A percentile compares a stretch with the other conserved stretches of the same genome.
phyloP scores from a whole-genome alignment of 805 yeast species.

The Yarrowia hollandica region DNA sequence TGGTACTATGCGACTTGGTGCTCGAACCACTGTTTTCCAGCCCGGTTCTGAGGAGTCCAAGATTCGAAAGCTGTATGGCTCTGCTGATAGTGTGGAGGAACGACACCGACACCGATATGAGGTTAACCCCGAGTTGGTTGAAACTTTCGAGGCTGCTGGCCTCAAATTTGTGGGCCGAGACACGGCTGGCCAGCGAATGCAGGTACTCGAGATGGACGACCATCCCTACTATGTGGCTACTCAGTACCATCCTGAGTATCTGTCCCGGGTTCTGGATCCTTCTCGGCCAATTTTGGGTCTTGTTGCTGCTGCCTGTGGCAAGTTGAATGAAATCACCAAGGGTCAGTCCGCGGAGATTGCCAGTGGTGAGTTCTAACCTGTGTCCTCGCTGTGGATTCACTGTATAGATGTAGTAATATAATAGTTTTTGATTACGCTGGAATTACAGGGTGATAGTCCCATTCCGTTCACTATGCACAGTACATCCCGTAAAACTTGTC shows the following conservation, averaged over 20 bases:
- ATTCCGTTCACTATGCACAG: too few relatives aligned
- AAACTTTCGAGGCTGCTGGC: constrained; percentile 71
- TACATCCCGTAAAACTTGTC: too few relatives aligned
- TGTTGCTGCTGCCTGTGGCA: constrained; percentile 90
- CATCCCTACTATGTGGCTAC: constrained; percentile 94
- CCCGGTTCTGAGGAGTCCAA: constrained; percentile 63
- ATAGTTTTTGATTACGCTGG: neutral
- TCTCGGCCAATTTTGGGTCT: constrained; percentile 95
- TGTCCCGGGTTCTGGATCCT: constrained; percentile 94
- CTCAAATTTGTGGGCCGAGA: constrained; percentile 91
- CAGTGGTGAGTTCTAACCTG: constrained; percentile 29
- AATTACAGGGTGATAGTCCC: too few relatives aligned
- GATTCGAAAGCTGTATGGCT: constrained; percentile 78
- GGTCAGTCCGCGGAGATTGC: constrained; percentile 29
- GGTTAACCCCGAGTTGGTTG: constrained; percentile 82
- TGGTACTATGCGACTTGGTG: constrained; percentile 98
- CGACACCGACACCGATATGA: constrained; percentile 99
- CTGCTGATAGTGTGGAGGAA: constrained; percentile 66
- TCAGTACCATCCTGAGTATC: constrained; percentile 97
- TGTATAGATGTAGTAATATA: constrained; percentile 27
- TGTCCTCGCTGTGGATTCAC: neutral
- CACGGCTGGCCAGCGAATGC: constrained; percentile 89
- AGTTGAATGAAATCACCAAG: constrained; percentile 60
- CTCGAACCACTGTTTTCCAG: constrained; percentile 84
- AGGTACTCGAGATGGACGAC: constrained; percentile 77